These are phyloP conservation scores for Astragalus membranaceus DNA, from an alignment of 306 rosid genomes.

Conservation along the genomic window DNA sequence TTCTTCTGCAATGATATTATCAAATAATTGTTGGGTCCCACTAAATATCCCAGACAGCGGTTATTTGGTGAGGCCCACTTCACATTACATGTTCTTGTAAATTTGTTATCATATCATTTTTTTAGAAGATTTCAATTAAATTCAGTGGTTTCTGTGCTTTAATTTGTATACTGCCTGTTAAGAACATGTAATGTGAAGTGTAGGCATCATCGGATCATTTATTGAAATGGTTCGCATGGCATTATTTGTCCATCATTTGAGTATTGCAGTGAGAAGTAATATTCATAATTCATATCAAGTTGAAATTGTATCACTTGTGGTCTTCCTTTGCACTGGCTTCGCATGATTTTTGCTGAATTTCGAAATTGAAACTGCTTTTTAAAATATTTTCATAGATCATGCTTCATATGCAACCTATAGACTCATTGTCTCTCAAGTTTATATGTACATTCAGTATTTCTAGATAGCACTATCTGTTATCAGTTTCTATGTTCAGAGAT, in stretches of 20 bases:
- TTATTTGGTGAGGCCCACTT: too few species aligned
- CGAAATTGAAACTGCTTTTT: background rate
- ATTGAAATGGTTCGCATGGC: background rate
- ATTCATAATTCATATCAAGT: background rate
- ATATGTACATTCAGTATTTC: background rate
- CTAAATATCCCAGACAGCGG: too few species aligned
- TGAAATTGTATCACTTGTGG: background rate
- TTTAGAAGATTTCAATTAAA: background rate
- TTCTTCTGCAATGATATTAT: background rate
- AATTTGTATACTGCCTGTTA: background rate
- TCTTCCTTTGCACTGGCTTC: background rate
- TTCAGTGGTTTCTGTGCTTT: background rate
- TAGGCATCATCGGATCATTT: background rate
- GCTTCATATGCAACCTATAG: background rate
- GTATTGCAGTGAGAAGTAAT: background rate
- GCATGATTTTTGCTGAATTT: background rate
- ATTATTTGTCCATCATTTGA: background rate
- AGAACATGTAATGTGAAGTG: too few species aligned
- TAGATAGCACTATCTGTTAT: background rate
- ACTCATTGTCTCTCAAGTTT: slow-evolving; percentile 3
- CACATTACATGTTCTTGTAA: too few species aligned
- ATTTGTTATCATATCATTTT: background rate
- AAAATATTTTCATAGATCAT: slow-evolving; percentile 6
- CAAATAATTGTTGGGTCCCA: background rate
- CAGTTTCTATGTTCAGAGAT: background rate